phyloP scores from a whole-genome alignment of 345 rosid genomes.

The Lepidium africanum region DNA sequence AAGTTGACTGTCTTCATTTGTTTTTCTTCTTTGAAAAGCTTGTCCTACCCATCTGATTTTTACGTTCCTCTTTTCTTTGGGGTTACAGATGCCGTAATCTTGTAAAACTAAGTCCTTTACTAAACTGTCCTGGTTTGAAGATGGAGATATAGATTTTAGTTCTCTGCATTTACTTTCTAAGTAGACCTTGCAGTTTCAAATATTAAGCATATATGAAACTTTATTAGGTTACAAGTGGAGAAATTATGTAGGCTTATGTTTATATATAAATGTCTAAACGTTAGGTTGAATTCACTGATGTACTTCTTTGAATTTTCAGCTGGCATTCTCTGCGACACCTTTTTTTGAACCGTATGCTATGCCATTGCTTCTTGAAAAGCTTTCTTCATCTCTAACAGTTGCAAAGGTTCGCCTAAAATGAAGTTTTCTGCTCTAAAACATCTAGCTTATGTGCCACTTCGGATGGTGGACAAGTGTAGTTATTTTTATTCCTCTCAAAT shows the following conservation, averaged over 20 bases:
- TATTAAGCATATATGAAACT: neutral
- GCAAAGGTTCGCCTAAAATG: conserved; percentile 55
- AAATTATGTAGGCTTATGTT: neutral
- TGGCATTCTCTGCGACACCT: conserved; percentile 75
- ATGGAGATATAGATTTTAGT: neutral
- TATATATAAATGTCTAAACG: neutral
- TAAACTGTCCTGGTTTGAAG: neutral
- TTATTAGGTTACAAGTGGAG: neutral
- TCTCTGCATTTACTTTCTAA: neutral
- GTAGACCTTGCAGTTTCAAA: neutral
- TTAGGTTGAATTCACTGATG: neutral
- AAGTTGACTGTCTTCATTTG: neutral
- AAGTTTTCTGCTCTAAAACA: neutral
- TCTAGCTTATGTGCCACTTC: neutral
- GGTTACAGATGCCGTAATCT: neutral
- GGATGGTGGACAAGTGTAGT: conserved; percentile 8
- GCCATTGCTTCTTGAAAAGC: conserved; percentile 87
- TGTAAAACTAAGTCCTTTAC: neutral
- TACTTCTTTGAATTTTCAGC: conserved; percentile 36
- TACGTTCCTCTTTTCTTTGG: neutral
- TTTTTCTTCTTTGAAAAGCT: neutral
- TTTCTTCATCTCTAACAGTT: conserved; percentile 70
- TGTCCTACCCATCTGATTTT: neutral
- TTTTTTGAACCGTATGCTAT: conserved; percentile 82
- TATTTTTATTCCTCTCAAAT: conserved; percentile 9